Percentiles rank a stretch among this genome's conserved stretches.
Evolutionary conservation across 192 early-diverging fungal species (phyloP).

Genomic region (Polychytrium aggregatum): DNA sequence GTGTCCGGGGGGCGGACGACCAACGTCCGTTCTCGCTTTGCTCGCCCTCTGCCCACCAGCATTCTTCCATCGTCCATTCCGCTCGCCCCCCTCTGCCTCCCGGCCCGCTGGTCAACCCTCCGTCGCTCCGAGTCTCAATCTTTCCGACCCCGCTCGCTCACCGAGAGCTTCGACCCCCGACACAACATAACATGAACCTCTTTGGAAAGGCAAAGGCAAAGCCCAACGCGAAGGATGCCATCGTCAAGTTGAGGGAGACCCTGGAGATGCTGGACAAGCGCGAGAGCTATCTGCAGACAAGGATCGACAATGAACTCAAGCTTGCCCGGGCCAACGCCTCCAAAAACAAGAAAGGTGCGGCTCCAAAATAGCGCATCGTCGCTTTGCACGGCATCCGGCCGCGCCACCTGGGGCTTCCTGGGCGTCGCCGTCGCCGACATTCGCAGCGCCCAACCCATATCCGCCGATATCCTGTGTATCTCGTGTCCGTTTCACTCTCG

Average conservation of each 20-base stretch:
- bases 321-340: constrained; percentile 79
- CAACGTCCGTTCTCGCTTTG: no score
- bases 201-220: constrained; percentile 36
- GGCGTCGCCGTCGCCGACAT: background rate
- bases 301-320: constrained; percentile 77
- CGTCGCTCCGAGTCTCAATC: no score
- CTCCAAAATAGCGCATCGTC: no score
- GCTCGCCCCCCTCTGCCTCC: no score
- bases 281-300: constrained; percentile 72
- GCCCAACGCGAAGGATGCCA: constrained; percentile 82
- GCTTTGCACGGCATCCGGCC: no score
- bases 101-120: no score
- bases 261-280: constrained; percentile 92
- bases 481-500: no score
- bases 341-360: constrained; percentile 82
- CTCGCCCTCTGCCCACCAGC: no score
- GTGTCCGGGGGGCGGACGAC: no score
- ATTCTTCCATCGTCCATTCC: no score
- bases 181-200: constrained; percentile 23
- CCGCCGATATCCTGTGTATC: background rate
- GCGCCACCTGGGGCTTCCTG: background rate
- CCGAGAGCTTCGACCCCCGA: no score
- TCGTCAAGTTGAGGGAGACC: constrained; percentile 81
- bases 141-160: no score
- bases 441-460: background rate